phyloP scores from a whole-genome alignment of 768 basidiomycete genomes.

The Mycena haematopus region DNA sequence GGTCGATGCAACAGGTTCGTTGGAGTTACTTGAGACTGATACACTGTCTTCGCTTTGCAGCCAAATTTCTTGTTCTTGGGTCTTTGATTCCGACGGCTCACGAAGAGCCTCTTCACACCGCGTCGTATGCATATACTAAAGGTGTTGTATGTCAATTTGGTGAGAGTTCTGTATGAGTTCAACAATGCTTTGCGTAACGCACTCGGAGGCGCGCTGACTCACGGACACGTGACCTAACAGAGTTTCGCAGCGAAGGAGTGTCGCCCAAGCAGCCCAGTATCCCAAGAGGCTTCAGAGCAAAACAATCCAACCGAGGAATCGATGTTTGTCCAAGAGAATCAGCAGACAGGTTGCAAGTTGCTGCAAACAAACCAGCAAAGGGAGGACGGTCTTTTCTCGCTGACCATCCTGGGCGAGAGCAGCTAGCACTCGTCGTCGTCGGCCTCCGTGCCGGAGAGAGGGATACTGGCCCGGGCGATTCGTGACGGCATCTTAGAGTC shows the following conservation, averaged over 20 bases:
- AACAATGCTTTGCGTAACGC: too few relatives aligned
- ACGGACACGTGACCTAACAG: conserved; percentile 13
- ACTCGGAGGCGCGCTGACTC: conserved; percentile 2
- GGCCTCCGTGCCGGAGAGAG: too few relatives aligned
- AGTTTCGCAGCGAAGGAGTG: too few relatives aligned
- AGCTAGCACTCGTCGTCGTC: not conserved
- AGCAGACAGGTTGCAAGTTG: too few relatives aligned
- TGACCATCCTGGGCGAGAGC: not conserved
- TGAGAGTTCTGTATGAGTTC: conserved; percentile 19
- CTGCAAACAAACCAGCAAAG: too few relatives aligned
- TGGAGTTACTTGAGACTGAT: not conserved
- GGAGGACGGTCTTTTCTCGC: not conserved
- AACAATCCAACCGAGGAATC: too few relatives aligned
- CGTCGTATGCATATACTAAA: conserved; percentile 10
- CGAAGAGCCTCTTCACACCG: not conserved
- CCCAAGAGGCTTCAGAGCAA: not conserved
- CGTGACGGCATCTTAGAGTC: too few relatives aligned
- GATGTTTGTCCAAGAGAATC: too few relatives aligned
- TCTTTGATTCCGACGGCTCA: conserved; percentile 6
- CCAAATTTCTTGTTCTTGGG: not conserved
- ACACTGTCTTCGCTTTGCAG: conserved; percentile 2
- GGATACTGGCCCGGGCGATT: too few relatives aligned
- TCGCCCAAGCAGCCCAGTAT: not conserved
- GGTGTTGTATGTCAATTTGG: conserved; percentile 15
- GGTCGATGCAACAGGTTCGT: conserved; percentile 1